Base-by-base conservation (phyloP, 495 filamentous ascomycete species). In the Podospora didyma region DNA sequence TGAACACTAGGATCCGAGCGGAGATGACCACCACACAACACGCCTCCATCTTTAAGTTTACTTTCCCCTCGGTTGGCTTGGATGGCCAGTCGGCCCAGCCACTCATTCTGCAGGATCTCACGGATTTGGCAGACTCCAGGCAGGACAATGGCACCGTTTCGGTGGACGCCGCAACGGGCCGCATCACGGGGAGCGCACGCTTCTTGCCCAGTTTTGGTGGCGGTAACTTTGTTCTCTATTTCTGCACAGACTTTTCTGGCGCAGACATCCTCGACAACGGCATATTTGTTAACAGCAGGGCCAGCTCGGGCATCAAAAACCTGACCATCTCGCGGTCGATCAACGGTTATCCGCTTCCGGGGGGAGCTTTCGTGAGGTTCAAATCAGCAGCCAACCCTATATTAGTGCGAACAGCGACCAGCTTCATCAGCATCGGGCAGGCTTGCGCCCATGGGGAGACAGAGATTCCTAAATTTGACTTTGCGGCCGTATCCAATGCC, bases 211-310 rank as follows among this genome's bases (percentile, higher is more conserved):
- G 85, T 63, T 92, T 90, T 60, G 85, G 84, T 0, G 78, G 79
- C 41, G 88, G 87, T 1, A 75, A 60, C 48, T 92, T 86, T 49
- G 60, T 65, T 2, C 44, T 70, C 35, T 66, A 89, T 65, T 87
- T 89, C 56, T 91, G 88, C 64, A 83, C 82, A 6, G 88, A 92
- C 64, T 89, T 92, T 68, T 70, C 68, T 4, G 87, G 87, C 1
- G 80, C 79, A n/a, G 60, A 72, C 0, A 71, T 90, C 28, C 74
- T 80, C 17, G 84, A 87, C 53, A 86, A 76, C 9, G 88, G 88
- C 3, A 77, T 85, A 35, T 91, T 85, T 65, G 75, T 74, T 10
- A 79, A 85, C 60, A 83, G 79, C 58, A 74, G 81, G 7, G 83
- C 82, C 11, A 81, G 77, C 35, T 68, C 70, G 3, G 74, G 71